phyloP scores from a whole-genome alignment of 805 yeast genomes.

The Candida orba region DNA sequence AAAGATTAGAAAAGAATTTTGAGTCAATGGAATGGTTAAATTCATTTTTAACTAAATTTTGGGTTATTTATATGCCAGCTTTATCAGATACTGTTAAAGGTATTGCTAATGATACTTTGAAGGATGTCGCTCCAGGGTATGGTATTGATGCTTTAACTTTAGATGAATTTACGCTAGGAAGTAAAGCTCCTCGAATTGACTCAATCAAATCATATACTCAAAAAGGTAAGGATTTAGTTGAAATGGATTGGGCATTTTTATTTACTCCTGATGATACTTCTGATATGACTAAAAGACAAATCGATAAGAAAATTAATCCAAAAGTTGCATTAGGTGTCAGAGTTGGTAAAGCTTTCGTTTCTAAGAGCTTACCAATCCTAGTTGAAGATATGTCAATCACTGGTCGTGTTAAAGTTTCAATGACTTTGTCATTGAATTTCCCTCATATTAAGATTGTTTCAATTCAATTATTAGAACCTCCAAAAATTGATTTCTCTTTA shows the following conservation, averaged over 20 bases:
- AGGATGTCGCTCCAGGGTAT: slow-evolving; percentile 73
- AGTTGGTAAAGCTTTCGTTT: slow-evolving; percentile 73
- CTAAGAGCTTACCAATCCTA: slow-evolving; percentile 68
- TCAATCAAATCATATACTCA: slow-evolving; percentile 68
- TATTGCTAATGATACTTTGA: slow-evolving; percentile 59
- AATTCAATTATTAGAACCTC: slow-evolving; percentile 69
- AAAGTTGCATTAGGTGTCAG: slow-evolving; percentile 77
- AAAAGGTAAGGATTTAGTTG: slow-evolving; percentile 57
- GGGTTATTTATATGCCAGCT: slow-evolving; percentile 88
- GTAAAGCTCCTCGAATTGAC: slow-evolving; percentile 71
- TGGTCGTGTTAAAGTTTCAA: slow-evolving; percentile 60
- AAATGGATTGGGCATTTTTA: slow-evolving; percentile 80
- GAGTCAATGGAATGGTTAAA: slow-evolving; percentile 84
- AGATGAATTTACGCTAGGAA: slow-evolving; percentile 74
- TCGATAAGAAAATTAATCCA: slow-evolving; percentile 65
- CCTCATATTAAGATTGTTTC: slow-evolving; percentile 76
- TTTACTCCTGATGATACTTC: slow-evolving; percentile 79
- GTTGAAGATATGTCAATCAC: slow-evolving; percentile 75
- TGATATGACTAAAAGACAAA: slow-evolving; percentile 74
- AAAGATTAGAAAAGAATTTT: slow-evolving; percentile 50
- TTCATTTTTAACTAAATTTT: slow-evolving; percentile 67
- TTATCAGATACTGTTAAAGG: slow-evolving; percentile 66
- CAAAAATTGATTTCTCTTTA: slow-evolving; percentile 68
- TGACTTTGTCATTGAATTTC: slow-evolving; percentile 55
- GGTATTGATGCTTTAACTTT: slow-evolving; percentile 70